Base-by-base conservation (phyloP, 177 flowering plant species). In the Vitis hybrid region DNA sequence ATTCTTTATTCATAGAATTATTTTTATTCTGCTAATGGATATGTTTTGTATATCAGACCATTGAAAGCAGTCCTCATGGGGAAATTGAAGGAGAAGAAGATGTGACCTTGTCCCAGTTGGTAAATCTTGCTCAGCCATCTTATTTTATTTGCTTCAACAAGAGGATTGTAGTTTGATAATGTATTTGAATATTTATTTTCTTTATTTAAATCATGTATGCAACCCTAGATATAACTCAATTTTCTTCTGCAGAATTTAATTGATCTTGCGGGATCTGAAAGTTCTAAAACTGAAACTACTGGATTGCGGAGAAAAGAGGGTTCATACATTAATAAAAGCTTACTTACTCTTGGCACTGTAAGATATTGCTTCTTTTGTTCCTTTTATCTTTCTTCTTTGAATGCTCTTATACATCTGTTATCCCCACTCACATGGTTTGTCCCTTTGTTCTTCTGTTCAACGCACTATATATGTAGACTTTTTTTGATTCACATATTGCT, bases 241-340 rank as follows among this genome's bases (percentile, higher is more conserved):
- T 73, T 70, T 77, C 67, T 64, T 63, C 68, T 83, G 82, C 85
- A 92, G 98, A 82, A 92, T 79, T 83, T 90, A 66, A 92, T 92
- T 81, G 98, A 92, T 83, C 90, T 92, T 72, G 97, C 97, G 60
- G 97, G 97, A 53, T 91, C 97, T 72, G 97, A 91, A 76, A 90
- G 97, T 81, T 92, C 97, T 50, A 92, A 92, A 80, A 78, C 93
- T 64, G 97, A 90, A 78, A 90, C 96, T 21, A 86, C 87, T 77
- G 97, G 97, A 21, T 72, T 90, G 75, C 80, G 96, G 56, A 82
- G 97, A 75, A 92, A 89, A 76, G 97, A 92, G 75, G 97, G 97
- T 66, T 92, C 97, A 58, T 92, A 85, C 82, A 92, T 92, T 68
- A 92, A 90, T 75, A 92, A 92, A 85, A 92, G 98, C 77, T 78